phyloP scores from a whole-genome alignment of 306 rosid species.

The Coriaria nepalensis region DNA sequence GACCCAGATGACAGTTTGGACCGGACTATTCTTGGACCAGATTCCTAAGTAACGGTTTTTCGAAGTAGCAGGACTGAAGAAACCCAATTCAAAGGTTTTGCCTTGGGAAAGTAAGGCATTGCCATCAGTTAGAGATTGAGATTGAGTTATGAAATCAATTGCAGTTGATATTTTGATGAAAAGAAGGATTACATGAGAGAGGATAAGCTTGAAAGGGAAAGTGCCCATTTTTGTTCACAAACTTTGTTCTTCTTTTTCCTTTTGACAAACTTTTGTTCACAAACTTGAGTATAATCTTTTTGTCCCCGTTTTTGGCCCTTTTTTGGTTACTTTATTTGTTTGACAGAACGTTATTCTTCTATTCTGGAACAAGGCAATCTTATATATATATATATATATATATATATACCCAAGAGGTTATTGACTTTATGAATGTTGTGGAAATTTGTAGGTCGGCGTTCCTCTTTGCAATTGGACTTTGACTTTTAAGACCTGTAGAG shows the following conservation, averaged over 20 bases:
- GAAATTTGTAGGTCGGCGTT: too few relatives aligned
- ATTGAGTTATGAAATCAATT: constrained; percentile 13
- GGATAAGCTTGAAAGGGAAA: not conserved
- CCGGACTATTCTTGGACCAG: constrained; percentile 19
- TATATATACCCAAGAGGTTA: too few relatives aligned
- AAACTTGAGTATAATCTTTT: too few relatives aligned
- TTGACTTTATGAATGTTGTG: too few relatives aligned
- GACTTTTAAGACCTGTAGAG: too few relatives aligned
- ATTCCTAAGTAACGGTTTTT: constrained; percentile 30
- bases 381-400: too few relatives aligned
- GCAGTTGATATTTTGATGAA: constrained; percentile 7
- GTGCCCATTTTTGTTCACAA: constrained; percentile 8
- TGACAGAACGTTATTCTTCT: too few relatives aligned
- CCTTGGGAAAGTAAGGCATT: constrained; percentile 11
- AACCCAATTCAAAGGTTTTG: constrained; percentile 24
- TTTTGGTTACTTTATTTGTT: too few relatives aligned
- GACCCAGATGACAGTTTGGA: constrained; percentile 23
- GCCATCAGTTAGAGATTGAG: constrained; percentile 17
- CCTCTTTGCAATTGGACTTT: too few relatives aligned
- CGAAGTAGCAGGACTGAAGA: constrained; percentile 27
- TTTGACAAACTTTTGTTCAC: too few relatives aligned
- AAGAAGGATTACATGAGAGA: not conserved
- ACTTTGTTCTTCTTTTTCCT: not conserved
- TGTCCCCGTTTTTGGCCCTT: too few relatives aligned
- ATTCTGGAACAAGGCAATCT: too few relatives aligned